Conservation (phyloP, 2,329 filamentous ascomycete species). For the Colletotrichum lindemuthianum region DNA sequence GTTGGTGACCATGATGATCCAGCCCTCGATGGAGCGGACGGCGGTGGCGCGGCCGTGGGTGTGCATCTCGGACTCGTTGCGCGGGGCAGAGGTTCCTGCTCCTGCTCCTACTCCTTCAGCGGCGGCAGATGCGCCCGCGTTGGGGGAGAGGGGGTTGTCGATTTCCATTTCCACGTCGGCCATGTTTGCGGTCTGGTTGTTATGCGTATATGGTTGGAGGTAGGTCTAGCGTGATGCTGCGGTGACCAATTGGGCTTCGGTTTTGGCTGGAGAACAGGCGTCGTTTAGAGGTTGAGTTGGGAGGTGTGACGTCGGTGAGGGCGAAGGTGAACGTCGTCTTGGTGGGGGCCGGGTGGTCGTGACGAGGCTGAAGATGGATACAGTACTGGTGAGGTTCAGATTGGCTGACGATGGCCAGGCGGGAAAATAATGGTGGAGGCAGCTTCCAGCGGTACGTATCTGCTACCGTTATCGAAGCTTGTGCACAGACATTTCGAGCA, state of each 20-base stretch:
- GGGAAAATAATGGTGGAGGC: neutral
- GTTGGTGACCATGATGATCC: slow-evolving; percentile 89
- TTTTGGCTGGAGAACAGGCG: neutral
- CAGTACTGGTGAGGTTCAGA: too few species aligned
- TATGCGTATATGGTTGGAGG: neutral
- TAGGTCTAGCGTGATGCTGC: neutral
- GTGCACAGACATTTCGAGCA: slow-evolving; percentile 8
- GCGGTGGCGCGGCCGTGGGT: slow-evolving; percentile 80
- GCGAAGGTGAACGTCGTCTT: slow-evolving; percentile 8
- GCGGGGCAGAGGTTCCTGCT: slow-evolving; percentile 36
- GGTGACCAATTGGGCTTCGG: neutral
- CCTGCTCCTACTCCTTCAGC: slow-evolving; percentile 13
- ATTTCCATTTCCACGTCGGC: slow-evolving; percentile 70
- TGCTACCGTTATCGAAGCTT: slow-evolving; percentile 2
- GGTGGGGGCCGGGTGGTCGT: slow-evolving; percentile 5
- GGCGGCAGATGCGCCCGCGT: slow-evolving; percentile 47
- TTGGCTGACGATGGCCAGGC: neutral
- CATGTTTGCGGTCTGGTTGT: slow-evolving; percentile 48
- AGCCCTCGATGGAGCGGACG: slow-evolving; percentile 87
- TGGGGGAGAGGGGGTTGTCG: slow-evolving; percentile 53
- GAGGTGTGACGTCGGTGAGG: slow-evolving; percentile 10
- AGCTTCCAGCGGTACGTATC: slow-evolving; percentile 18
- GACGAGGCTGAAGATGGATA: slow-evolving; percentile 20
- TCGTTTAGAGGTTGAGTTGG: neutral
- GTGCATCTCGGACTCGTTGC: slow-evolving; percentile 72